A percentile compares a stretch with the other conserved stretches of the same genome.
These are phyloP conservation scores for Hsuehochloa calcarea DNA, from an alignment of 176 grass and related monocot genomes.

Conservation along the genomic window DNA sequence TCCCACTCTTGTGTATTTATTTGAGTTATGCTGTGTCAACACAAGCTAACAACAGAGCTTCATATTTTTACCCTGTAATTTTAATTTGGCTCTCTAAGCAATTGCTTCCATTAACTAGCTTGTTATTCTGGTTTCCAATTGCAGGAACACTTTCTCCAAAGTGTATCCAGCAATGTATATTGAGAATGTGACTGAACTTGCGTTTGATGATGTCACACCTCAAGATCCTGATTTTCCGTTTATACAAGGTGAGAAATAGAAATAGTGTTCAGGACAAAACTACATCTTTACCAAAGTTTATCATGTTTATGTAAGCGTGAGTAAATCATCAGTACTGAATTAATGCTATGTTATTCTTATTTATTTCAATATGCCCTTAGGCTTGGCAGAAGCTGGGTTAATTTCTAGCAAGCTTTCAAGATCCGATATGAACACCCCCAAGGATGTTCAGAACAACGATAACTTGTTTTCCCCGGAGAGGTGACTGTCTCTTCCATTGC, in stretches of 20 bases:
- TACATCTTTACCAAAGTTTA: conserved; percentile 26
- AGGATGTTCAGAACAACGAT: conserved; percentile 45
- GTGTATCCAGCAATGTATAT: conserved; percentile 99
- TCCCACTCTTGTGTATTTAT: conserved; percentile 14
- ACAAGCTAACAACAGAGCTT: not conserved
- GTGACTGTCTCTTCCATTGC: conserved; percentile 36
- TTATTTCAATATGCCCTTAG: conserved; percentile 42
- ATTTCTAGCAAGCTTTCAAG: conserved; percentile 87
- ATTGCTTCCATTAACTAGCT: conserved; percentile 16
- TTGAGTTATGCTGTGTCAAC: conserved; percentile 6
- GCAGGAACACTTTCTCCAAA: conserved; percentile 81
- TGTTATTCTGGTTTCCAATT: conserved; percentile 36
- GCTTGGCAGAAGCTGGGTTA: conserved; percentile 90
- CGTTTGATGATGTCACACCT: conserved; percentile 86
- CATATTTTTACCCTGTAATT: not conserved
- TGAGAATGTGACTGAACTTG: conserved; percentile 89
- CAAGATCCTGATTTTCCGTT: conserved; percentile 83
- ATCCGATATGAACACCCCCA: conserved; percentile 40
- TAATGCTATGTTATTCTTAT: conserved; percentile 11
- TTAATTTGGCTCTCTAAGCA: not conserved
- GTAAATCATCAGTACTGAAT: conserved; percentile 4
- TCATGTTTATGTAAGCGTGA: not conserved
- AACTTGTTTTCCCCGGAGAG: conserved; percentile 73
- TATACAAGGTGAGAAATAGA: conserved; percentile 75
- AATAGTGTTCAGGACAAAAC: conserved; percentile 13